Evolutionary conservation across 306 rosid species (phyloP).

Genomic region (Castanospermum australe): DNA sequence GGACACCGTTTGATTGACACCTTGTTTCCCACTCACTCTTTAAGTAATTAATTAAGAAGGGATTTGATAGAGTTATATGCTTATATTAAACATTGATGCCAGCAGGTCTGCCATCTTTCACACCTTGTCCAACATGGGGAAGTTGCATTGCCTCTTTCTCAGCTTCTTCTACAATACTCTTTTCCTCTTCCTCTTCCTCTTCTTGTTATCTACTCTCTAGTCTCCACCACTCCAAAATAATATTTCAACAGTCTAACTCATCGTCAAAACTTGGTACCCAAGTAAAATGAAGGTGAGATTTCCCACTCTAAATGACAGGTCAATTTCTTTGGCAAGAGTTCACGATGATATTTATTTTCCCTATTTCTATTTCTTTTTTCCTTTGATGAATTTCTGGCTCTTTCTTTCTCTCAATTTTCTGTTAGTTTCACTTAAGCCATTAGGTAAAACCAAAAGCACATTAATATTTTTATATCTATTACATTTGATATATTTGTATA

Average conservation of each 20-base stretch:
- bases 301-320: constrained; percentile 14
- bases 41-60: neutral
- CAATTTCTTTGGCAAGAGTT: constrained; percentile 18
- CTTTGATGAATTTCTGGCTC: neutral
- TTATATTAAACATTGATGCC: neutral
- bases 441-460: too few relatives aligned
- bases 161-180: constrained; percentile 4
- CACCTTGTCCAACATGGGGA: constrained; percentile 13
- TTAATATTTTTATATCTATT: too few relatives aligned
- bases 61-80: constrained; percentile 28
- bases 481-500: too few relatives aligned
- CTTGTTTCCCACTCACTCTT: constrained; percentile 18
- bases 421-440: neutral
- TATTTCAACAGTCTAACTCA: neutral
- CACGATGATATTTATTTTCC: constrained; percentile 14
- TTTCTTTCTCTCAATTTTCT: constrained; percentile 7
- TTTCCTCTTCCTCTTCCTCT: too few relatives aligned
- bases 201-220: neutral
- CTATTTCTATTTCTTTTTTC: neutral
- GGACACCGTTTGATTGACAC: too few relatives aligned
- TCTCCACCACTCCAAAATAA: neutral
- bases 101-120: neutral
- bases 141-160: constrained; percentile 27
- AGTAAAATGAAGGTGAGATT: constrained; percentile 69
- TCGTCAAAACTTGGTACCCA: constrained; percentile 29